phyloP scores from a whole-genome alignment of 2,329 filamentous ascomycete species.

The Monilinia vaccinii-corymbosi region DNA sequence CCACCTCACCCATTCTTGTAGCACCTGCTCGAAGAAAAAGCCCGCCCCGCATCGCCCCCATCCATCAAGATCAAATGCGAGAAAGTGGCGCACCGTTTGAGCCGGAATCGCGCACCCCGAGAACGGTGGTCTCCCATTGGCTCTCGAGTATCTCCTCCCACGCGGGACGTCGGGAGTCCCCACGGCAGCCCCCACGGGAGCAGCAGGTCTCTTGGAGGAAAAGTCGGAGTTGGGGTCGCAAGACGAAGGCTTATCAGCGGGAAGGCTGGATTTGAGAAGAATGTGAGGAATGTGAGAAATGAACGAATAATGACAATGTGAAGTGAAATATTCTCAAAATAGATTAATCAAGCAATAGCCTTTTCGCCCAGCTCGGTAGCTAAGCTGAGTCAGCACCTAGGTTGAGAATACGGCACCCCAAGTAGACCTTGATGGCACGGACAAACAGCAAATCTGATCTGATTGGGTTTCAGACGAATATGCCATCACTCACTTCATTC shows the following conservation, averaged over 20 bases:
- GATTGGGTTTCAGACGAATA: background rate
- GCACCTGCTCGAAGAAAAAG: constrained; percentile 1
- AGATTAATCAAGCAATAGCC: too few species aligned
- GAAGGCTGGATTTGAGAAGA: constrained; percentile 1
- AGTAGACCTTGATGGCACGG: too few species aligned
- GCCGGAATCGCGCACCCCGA: constrained; percentile 2
- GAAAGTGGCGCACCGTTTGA: constrained; percentile 1
- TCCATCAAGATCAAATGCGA: background rate
- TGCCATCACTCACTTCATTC: too few species aligned
- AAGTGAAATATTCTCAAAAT: too few species aligned
- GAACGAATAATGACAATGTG: too few species aligned
- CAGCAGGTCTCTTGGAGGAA: background rate
- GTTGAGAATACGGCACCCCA: too few species aligned
- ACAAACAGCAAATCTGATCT: background rate
- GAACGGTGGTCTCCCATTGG: constrained; percentile 4
- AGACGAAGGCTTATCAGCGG: background rate
- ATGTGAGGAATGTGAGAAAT: too few species aligned
- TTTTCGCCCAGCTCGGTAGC: too few species aligned
- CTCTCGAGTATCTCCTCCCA: constrained; percentile 1
- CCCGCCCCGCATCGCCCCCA: background rate
- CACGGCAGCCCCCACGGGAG: background rate
- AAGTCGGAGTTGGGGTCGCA: constrained; percentile 3
- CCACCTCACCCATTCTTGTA: background rate
- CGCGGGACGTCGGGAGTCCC: constrained; percentile 6
- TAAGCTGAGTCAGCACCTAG: too few species aligned